A percentile compares a stretch with the other conserved stretches of the same genome.
Evolutionary conservation across 73 alveolate genomes (phyloP).

Genomic region (Paramecium sonneborni): DNA sequence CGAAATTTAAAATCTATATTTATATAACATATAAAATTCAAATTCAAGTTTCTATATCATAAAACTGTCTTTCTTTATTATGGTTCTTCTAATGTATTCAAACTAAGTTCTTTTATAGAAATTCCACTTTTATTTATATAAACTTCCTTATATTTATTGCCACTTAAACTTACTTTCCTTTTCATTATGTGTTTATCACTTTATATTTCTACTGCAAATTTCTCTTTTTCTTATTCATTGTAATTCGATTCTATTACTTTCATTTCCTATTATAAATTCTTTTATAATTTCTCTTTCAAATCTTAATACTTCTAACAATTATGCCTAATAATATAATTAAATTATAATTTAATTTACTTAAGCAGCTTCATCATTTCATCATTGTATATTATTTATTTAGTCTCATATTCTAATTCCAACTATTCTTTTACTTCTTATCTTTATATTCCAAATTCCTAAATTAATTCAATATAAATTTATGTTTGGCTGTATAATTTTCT

Average conservation of each 20-base stretch:
- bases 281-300: not conserved
- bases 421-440: not conserved
- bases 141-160: not conserved
- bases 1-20: not conserved
- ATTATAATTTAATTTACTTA: not conserved
- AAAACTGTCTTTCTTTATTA: not conserved
- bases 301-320: not conserved
- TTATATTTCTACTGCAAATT: not conserved
- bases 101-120: not conserved
- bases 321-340: not conserved
- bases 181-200: not conserved
- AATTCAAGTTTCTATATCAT: not conserved
- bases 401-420: not conserved
- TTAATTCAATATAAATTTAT: not conserved
- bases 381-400: not conserved
- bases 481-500: not conserved
- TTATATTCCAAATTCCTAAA: not conserved
- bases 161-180: not conserved
- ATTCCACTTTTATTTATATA: not conserved
- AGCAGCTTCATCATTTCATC: not conserved
- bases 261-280: not conserved
- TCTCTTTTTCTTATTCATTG: not conserved
- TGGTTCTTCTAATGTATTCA: not conserved
- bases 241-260: not conserved
- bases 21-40: not conserved